Base-by-base conservation (phyloP, 257 asterid species). In the Ajuga chamaepitys region DNA sequence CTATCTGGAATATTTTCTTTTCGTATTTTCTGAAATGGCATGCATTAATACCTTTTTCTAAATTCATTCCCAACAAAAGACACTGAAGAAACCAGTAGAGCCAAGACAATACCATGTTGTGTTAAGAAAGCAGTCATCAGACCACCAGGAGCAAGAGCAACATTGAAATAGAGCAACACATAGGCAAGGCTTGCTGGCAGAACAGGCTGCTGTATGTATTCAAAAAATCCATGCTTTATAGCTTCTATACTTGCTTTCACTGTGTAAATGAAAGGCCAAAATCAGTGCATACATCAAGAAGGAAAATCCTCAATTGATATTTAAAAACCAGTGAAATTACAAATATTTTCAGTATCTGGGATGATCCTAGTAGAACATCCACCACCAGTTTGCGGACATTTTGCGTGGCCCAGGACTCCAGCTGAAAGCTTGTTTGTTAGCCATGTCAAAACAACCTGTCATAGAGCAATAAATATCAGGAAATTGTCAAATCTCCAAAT, bases 41-140 rank as follows among this genome's bases (percentile, higher is more conserved):
- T 56, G 47, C 35, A 58, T 42, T 38, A 46, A 44, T 25, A 35
- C 37, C 17, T 40, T 2, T 18, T 54, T 44, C 34, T n/a, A 50
- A 56, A 58, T 40, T 32, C 57, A 52, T 22, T 34, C 38, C 60
- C 30, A 3, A 20, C 14, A 55, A 48, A 66, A 44, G 48, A 21
- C 7, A 68, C 26, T 41, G 38, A 72, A 26, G 44, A 40, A 78
- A 13, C 52, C 30, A 68, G 35, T 42, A 50, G 68, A 64, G 44
- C 41, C 64, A 13, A 71, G 68, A 26, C 6, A 58, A 62, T 87
- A 93, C 97, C 99, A 54, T 77, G 83, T 64, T 88, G 95, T 37
- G 97, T 90, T 71, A 93, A 82, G 82, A 93, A 93, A 65, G 99
- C 97, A 18, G 99, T 88, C 97, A 93, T 93, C 75, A 89, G 77